Evolutionary conservation across 2,329 filamentous ascomycete genomes (phyloP).

Genomic region (Orbilia quercus): DNA sequence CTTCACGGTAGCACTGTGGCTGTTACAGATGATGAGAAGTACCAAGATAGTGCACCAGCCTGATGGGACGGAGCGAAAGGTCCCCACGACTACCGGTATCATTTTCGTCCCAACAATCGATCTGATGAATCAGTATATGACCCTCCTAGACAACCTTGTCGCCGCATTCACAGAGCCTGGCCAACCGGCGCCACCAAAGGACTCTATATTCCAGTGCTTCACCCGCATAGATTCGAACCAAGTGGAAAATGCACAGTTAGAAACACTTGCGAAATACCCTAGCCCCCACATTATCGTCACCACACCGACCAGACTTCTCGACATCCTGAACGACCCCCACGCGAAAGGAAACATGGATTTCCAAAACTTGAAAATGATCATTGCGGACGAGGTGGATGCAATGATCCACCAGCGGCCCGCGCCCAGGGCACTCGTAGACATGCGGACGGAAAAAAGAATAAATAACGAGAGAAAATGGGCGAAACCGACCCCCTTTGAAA

Average conservation of each 20-base stretch:
- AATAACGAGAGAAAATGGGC: slow-evolving; percentile 37
- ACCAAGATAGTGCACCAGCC: slow-evolving; percentile 11
- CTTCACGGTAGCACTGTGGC: slow-evolving; percentile 58
- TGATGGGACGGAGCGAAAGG: slow-evolving; percentile 26
- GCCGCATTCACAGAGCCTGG: slow-evolving; percentile 28
- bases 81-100: slow-evolving; percentile 58
- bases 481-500: slow-evolving; percentile 35
- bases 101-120: slow-evolving; percentile 58
- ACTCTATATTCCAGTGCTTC: slow-evolving; percentile 53
- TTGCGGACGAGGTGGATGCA: slow-evolving; percentile 59
- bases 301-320: slow-evolving; percentile 57
- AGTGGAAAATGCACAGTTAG: slow-evolving; percentile 46
- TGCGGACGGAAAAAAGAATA: slow-evolving; percentile 15
- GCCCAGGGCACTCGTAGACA: slow-evolving; percentile 21
- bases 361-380: slow-evolving; percentile 56
- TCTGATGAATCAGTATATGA: slow-evolving; percentile 56
- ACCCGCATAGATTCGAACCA: slow-evolving; percentile 33
- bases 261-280: slow-evolving; percentile 50
- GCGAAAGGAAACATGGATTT: slow-evolving; percentile 57
- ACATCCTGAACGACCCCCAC: slow-evolving; percentile 57
- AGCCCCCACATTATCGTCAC: slow-evolving; percentile 60
- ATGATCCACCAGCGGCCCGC: slow-evolving; percentile 46
- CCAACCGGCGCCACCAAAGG: slow-evolving; percentile 26
- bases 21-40: slow-evolving; percentile 56
- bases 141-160: slow-evolving; percentile 19